Percentiles rank a stretch among this genome's conserved stretches.
Evolutionary conservation across 345 rosid species (phyloP).

Genomic region (Lepidium africanum): DNA sequence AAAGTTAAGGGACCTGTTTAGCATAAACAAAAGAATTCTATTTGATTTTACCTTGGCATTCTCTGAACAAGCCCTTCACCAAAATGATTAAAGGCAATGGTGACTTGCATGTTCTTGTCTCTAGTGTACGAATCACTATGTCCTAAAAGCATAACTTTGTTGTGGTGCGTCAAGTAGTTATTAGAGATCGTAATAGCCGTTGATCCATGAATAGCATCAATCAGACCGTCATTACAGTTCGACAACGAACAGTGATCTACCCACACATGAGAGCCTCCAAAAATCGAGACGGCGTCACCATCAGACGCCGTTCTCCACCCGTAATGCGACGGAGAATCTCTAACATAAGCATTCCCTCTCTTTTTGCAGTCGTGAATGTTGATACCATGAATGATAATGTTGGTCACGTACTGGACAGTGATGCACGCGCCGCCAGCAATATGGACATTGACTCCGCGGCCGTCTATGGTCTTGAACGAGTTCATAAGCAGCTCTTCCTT

Average conservation of each 20-base stretch:
- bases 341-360: slow-evolving; percentile 53
- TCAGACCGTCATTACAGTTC: slow-evolving; percentile 46
- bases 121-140: slow-evolving; percentile 47
- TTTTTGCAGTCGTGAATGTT: slow-evolving; percentile 51
- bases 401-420: slow-evolving; percentile 54
- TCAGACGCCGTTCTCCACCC: slow-evolving; percentile 62
- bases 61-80: slow-evolving; percentile 68
- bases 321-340: slow-evolving; percentile 52
- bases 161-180: slow-evolving; percentile 47
- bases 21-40: neutral
- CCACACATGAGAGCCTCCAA: slow-evolving; percentile 64
- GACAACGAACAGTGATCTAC: slow-evolving; percentile 60
- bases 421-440: slow-evolving; percentile 60
- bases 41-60: slow-evolving; percentile 51
- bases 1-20: neutral
- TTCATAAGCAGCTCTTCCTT: slow-evolving; percentile 55
- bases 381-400: slow-evolving; percentile 47
- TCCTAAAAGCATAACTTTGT: slow-evolving; percentile 63
- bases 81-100: slow-evolving; percentile 65
- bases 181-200: slow-evolving; percentile 57
- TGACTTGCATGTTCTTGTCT: slow-evolving; percentile 63
- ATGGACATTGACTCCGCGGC: slow-evolving; percentile 50
- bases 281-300: slow-evolving; percentile 52
- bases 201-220: slow-evolving; percentile 56
- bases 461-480: slow-evolving; percentile 61